Conservation (phyloP, 1,284 basidiomycete species). For the Apiotrichum akiyoshidainum region DNA sequence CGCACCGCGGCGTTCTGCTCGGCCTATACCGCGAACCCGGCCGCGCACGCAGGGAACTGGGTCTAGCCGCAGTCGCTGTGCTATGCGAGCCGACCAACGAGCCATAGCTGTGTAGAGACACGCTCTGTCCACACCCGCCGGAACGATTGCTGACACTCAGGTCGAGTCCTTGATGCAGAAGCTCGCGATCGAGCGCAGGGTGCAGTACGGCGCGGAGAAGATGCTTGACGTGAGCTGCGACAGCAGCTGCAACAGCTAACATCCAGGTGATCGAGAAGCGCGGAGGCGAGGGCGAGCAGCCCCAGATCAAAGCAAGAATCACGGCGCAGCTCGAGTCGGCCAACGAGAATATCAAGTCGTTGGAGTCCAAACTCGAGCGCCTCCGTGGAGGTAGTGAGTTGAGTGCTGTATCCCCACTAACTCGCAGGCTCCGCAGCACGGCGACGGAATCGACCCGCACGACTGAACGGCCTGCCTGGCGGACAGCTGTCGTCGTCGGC, state of each 20-base stretch:
- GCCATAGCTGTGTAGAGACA: too few species aligned
- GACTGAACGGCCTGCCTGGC: constrained; percentile 31
- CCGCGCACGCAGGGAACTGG: too few species aligned
- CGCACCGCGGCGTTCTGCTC: too few species aligned
- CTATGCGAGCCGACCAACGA: too few species aligned
- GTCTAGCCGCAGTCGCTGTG: too few species aligned
- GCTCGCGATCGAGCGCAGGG: constrained; percentile 53
- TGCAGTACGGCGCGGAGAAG: constrained; percentile 57
- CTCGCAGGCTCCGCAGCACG: constrained; percentile 29
- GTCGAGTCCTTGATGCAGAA: constrained; percentile 51
- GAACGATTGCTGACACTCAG: constrained; percentile 21
- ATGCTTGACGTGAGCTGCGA: constrained; percentile 53
- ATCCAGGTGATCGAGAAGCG: constrained; percentile 43
- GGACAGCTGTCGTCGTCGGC: constrained; percentile 14
- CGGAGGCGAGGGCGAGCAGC: constrained; percentile 33
- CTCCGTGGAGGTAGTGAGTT: constrained; percentile 25
- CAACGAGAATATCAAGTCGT: constrained; percentile 41
- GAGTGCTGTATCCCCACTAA: background rate
- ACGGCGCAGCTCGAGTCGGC: constrained; percentile 47
- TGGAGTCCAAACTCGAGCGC: constrained; percentile 42
- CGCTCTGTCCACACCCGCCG: too few species aligned
- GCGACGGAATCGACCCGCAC: constrained; percentile 31
- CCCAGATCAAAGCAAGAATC: constrained; percentile 42
- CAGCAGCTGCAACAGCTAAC: constrained; percentile 1
- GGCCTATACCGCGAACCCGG: too few species aligned